Evolutionary conservation across 2,329 filamentous ascomycete genomes (phyloP).

Genomic region (Aspergillus alliaceus): DNA sequence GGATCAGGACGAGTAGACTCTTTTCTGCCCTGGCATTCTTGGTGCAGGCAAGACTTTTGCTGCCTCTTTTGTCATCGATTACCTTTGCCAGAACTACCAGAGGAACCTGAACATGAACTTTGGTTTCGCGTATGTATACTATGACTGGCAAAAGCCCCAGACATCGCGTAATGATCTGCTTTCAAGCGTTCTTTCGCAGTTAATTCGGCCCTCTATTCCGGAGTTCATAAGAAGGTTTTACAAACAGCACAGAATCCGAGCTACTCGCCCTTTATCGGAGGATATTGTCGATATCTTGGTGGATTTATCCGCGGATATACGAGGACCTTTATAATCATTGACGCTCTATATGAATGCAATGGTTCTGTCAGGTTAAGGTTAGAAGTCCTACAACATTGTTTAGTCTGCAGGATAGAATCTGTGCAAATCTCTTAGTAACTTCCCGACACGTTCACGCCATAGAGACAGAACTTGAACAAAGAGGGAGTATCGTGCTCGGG

Average conservation of each 20-base stretch:
- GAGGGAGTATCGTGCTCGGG: constrained; percentile 19
- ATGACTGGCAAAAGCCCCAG: too few species aligned
- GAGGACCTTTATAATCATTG: constrained; percentile 25
- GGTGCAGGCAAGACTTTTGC: constrained; percentile 11
- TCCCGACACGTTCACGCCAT: constrained; percentile 32
- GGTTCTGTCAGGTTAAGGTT: constrained; percentile 8
- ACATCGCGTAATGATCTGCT: too few species aligned
- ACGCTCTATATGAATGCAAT: constrained; percentile 32
- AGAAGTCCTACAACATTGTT: constrained; percentile 21
- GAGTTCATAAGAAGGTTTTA: too few species aligned
- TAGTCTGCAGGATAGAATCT: constrained; percentile 16
- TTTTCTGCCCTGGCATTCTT: constrained; percentile 40
- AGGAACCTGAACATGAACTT: too few species aligned
- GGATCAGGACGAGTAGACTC: constrained; percentile 19
- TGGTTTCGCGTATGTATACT: too few species aligned
- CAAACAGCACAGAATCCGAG: background rate
- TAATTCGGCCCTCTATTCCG: too few species aligned
- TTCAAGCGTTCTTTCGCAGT: too few species aligned
- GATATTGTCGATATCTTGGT: background rate
- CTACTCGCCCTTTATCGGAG: background rate
- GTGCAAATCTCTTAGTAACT: constrained; percentile 31
- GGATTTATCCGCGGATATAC: constrained; percentile 13
- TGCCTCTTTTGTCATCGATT: constrained; percentile 29
- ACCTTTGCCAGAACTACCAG: too few species aligned
- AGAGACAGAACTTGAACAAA: constrained; percentile 14